Evolutionary conservation across 2,329 filamentous ascomycete genomes (phyloP).

Genomic region (Rutstroemia sydowiana): DNA sequence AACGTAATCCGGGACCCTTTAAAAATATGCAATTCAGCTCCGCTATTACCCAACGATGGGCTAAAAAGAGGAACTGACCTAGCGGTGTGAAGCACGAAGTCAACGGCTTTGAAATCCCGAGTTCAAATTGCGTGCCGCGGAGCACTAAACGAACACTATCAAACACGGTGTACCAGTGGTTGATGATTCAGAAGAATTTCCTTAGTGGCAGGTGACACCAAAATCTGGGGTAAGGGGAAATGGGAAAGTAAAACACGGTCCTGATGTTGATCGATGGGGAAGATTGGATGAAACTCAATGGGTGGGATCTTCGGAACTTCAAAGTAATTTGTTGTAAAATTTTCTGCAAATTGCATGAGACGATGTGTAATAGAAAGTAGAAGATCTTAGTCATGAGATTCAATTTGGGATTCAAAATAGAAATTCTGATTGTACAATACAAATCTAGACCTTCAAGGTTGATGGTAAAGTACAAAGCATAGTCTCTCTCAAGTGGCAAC

Average conservation of each 20-base stretch:
- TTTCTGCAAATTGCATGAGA: not conserved
- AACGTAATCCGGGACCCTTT: conserved; percentile 21
- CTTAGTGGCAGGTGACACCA: conserved; percentile 17
- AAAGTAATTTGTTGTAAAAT: too few species aligned
- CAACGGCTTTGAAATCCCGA: not conserved
- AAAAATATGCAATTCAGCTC: conserved; percentile 12
- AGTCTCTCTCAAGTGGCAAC: too few species aligned
- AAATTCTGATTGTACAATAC: conserved; percentile 1
- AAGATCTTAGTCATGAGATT: conserved; percentile 25
- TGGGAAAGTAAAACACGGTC: conserved; percentile 1
- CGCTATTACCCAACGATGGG: conserved; percentile 3
- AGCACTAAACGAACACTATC: not conserved
- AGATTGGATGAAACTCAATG: not conserved
- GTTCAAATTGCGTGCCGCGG: conserved; percentile 11
- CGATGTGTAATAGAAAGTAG: conserved; percentile 23
- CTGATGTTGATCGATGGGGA: not conserved
- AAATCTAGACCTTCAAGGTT: too few species aligned
- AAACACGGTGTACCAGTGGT: conserved; percentile 3
- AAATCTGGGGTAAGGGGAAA: conserved; percentile 21
- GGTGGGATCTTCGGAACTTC: not conserved
- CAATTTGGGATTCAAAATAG: not conserved
- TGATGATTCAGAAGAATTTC: not conserved
- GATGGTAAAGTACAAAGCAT: too few species aligned
- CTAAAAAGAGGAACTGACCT: not conserved
- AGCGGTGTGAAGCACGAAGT: conserved; percentile 3